A percentile compares a stretch with the other conserved stretches of the same genome.
phyloP scores from a whole-genome alignment of 176 grass and related monocot genomes.

The Typha latifolia region DNA sequence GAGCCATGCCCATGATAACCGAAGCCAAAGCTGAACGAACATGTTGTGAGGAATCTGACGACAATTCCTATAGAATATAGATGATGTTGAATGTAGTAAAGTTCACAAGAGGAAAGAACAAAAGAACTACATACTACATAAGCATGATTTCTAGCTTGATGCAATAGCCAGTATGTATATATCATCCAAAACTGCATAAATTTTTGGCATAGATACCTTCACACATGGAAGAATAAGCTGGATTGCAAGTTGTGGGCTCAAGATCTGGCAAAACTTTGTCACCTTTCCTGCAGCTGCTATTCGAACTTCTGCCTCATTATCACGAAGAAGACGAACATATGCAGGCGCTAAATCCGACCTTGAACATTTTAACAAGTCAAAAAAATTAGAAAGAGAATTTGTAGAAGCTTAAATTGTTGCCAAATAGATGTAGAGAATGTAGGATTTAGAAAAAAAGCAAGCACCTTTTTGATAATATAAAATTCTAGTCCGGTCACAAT shows the following conservation, averaged over 20 bases:
- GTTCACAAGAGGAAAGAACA: background rate
- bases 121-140: background rate
- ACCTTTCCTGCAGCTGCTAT: constrained; percentile 97
- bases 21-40: constrained; percentile 98
- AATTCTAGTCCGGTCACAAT: background rate
- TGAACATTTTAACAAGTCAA: constrained; percentile 14
- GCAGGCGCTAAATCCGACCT: constrained; percentile 71
- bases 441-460: too few relatives aligned
- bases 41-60: constrained; percentile 89
- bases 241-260: constrained; percentile 58
- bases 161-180: too few relatives aligned
- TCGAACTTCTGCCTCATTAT: constrained; percentile 94
- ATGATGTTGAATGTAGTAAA: constrained; percentile 8
- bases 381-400: constrained; percentile 4
- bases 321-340: constrained; percentile 88
- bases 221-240: constrained; percentile 87
- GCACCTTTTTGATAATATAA: too few relatives aligned
- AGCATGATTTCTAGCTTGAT: too few relatives aligned
- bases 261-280: constrained; percentile 80
- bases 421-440: too few relatives aligned
- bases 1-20: constrained; percentile 98
- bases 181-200: too few relatives aligned
- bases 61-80: constrained; percentile 71
- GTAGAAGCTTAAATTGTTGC: background rate
- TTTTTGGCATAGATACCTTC: constrained; percentile 38